Conservation (phyloP, 1,284 basidiomycete species). For the Blastosporella zonata region DNA sequence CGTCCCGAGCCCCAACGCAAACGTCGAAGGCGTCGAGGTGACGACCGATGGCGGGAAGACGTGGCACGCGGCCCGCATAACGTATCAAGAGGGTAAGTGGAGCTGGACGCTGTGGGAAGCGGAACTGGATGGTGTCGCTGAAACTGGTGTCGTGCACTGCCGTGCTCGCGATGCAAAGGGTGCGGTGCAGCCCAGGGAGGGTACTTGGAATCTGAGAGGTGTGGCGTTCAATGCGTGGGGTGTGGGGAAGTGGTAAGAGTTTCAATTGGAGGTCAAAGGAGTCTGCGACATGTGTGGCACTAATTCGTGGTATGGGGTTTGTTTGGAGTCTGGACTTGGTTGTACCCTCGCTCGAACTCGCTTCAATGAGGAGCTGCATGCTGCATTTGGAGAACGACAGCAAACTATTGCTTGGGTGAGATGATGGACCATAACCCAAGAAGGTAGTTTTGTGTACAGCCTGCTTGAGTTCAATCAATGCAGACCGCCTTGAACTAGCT, state of each 20-base stretch:
- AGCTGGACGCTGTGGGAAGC: conserved; percentile 71
- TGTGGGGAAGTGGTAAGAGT: conserved; percentile 33
- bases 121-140: conserved; percentile 32
- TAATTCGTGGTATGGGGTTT: too few relatives aligned
- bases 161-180: conserved; percentile 46
- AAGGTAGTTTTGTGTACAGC: too few relatives aligned
- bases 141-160: conserved; percentile 35
- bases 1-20: conserved; percentile 42
- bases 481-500: too few relatives aligned
- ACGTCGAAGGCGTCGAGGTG: conserved; percentile 49
- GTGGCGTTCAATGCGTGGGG: conserved; percentile 57
- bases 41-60: conserved; percentile 48
- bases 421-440: too few relatives aligned
- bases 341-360: too few relatives aligned
- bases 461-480: too few relatives aligned
- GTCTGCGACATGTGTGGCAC: too few relatives aligned
- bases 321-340: too few relatives aligned
- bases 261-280: too few relatives aligned
- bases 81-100: conserved; percentile 62
- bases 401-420: too few relatives aligned
- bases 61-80: conserved; percentile 52
- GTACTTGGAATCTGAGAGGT: conserved; percentile 56
- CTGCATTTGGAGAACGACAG: too few relatives aligned
- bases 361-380: too few relatives aligned
- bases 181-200: conserved; percentile 42